phyloP scores from a whole-genome alignment of 2,329 filamentous ascomycete genomes.

The Clonostachys sp. region DNA sequence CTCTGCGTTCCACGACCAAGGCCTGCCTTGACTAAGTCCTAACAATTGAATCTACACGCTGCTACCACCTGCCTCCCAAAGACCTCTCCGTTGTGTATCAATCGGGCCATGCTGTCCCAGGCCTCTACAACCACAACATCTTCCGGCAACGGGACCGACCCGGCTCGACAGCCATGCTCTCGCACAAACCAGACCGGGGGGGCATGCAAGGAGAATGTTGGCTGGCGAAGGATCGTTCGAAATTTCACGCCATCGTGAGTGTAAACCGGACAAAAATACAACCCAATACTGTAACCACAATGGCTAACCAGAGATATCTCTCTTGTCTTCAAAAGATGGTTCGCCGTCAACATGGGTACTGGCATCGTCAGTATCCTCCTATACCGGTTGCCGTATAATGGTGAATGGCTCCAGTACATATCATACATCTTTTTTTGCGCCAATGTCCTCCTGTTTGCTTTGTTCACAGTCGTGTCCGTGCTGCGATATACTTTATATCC shows the following conservation, averaged over 20 bases:
- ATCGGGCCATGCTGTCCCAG: no score
- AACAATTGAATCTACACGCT: no score
- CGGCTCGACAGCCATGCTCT: no score
- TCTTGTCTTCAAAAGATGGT: constrained; percentile 38
- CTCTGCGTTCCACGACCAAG: no score
- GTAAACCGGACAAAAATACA: not conserved
- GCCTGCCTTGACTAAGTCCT: no score
- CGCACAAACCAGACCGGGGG: no score
- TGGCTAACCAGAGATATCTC: not conserved
- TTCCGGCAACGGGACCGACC: no score
- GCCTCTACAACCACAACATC: no score
- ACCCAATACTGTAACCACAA: not conserved
- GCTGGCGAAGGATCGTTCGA: constrained; percentile 40
- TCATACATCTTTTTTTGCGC: constrained; percentile 56
- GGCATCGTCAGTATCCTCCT: constrained; percentile 63
- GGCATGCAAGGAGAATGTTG: constrained; percentile 23
- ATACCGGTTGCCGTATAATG: constrained; percentile 56
- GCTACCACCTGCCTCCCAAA: no score
- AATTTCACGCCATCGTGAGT: constrained; percentile 52
- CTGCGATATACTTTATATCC: constrained; percentile 63
- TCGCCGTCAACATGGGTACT: constrained; percentile 61
- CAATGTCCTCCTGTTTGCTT: constrained; percentile 52
- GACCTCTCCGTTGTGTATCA: no score
- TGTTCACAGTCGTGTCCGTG: constrained; percentile 48
- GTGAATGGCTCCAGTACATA: constrained; percentile 51